Percentiles rank a stretch among this genome's conserved stretches.
Conservation (phyloP, 345 rosid species). For the Melastoma malabathricum region DNA sequence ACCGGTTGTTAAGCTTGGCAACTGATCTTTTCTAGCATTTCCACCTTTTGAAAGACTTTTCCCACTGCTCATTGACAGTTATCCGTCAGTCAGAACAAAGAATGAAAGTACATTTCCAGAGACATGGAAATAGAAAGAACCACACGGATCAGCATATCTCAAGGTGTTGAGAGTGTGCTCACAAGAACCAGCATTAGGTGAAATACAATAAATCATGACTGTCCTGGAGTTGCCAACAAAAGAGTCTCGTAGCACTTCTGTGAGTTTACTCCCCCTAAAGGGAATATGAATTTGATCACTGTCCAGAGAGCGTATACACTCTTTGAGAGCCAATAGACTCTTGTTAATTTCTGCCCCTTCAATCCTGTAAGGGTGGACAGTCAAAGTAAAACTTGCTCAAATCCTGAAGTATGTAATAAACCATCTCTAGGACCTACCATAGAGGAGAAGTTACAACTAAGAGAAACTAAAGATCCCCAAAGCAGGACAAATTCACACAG, state of each 20-base stretch:
- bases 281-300: slow-evolving; percentile 96
- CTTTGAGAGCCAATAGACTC: slow-evolving; percentile 95
- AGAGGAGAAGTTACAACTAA: too few relatives aligned
- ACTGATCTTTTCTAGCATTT: slow-evolving; percentile 63
- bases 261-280: slow-evolving; percentile 91
- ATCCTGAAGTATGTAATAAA: not conserved
- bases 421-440: too few relatives aligned
- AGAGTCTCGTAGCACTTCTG: slow-evolving; percentile 94
- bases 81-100: slow-evolving; percentile 6
- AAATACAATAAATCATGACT: slow-evolving; percentile 91
- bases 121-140: slow-evolving; percentile 7
- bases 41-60: slow-evolving; percentile 94
- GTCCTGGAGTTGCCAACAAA: slow-evolving; percentile 95
- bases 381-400: not conserved
- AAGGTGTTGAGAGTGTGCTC: slow-evolving; percentile 88
- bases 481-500: too few relatives aligned
- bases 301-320: slow-evolving; percentile 93
- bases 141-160: slow-evolving; percentile 92
- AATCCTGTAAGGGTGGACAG: slow-evolving; percentile 33
- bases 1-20: slow-evolving; percentile 26
- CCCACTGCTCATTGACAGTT: slow-evolving; percentile 43
- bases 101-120: not conserved
- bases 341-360: slow-evolving; percentile 94
- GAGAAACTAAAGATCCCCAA: too few relatives aligned
- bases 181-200: slow-evolving; percentile 95